Evolutionary conservation across 1,139 yeast species (phyloP).

Genomic region (Lodderomyces metapsilosis): DNA sequence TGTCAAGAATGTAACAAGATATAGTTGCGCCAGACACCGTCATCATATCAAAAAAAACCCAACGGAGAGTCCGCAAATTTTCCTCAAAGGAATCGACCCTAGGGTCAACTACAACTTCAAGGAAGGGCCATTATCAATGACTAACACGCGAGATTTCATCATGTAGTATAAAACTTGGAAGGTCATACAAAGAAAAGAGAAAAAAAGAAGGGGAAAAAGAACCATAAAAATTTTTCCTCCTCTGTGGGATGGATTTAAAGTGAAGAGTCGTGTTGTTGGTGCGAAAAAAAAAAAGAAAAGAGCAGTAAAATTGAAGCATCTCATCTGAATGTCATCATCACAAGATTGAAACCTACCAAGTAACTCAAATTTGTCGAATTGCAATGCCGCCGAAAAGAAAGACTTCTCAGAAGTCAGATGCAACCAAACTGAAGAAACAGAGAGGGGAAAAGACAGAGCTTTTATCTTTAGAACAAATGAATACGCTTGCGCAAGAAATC

Average conservation of each 20-base stretch:
- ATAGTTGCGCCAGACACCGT: conserved; percentile 58
- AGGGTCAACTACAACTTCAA: conserved; percentile 33
- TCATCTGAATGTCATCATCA: conserved; percentile 1
- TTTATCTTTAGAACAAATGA: conserved; percentile 29
- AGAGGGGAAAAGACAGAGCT: conserved; percentile 2
- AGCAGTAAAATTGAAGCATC: neutral
- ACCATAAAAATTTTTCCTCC: conserved; percentile 3
- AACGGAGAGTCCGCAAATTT: conserved; percentile 10
- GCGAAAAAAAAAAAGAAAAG: neutral
- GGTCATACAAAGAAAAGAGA: conserved; percentile 39
- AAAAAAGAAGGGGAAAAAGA: conserved; percentile 17
- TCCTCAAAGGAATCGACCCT: conserved; percentile 39
- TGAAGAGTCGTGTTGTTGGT: neutral
- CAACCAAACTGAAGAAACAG: conserved; percentile 13
- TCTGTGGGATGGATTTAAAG: neutral
- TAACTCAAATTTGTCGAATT: too few species aligned
- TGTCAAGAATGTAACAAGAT: conserved; percentile 53
- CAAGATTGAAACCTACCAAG: too few species aligned
- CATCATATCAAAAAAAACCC: conserved; percentile 48
- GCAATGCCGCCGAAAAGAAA: conserved; percentile 23
- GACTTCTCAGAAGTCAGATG: conserved; percentile 10
- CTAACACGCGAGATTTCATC: conserved; percentile 62
- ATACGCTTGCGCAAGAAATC: conserved; percentile 32
- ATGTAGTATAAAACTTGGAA: conserved; percentile 58
- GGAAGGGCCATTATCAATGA: conserved; percentile 41